Base-by-base conservation (phyloP, 148 eudicot species). In the Pharnaceum exiguum region DNA sequence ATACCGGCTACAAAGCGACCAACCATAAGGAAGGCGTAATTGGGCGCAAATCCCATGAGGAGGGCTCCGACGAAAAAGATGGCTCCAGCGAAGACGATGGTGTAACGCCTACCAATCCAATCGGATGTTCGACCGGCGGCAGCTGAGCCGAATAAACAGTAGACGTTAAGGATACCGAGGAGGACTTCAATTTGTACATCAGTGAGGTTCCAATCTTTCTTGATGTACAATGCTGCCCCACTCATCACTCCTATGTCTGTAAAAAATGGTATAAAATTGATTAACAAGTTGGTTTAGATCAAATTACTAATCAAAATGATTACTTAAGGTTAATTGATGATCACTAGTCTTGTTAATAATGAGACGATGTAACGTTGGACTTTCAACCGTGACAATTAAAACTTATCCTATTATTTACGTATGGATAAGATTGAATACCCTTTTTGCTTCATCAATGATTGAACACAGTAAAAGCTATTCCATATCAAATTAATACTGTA, bases 201-300 rank as follows among this genome's bases (percentile, higher is more conserved):
- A 18, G 38, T 5, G 7, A 72, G 9, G 1, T 61, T 46, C 59
- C 79, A 68, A 54, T 83, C 85, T 51, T 55, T 58, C 31, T 83
- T 28, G 39, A 82, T 74, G 82, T 73, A 82, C 1, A 76, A 53
- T 36, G 54, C 72, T 28, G 88, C 88, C 29, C 84, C 89, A 59
- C 85, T 83, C 89, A 83, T 79, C 27, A 83, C 89, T 60, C 89
- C 89, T 11, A 77, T 66, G 36, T 83, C 89, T 83, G 72, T 50
- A 31, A 4, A 56, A 57, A 57, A 25, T 44, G 32, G 31, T 17
- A 11, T 7, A 43, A 44, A 44, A 13, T 27, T 0, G 35, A 24
- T 50, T 24, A n/a, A 28, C 16, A 15, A 24, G 24, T 21, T 37
- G 43, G 17, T 5, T n/a, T n/a, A n/a, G n/a, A n/a, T n/a, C n/a